These are phyloP conservation scores for Austropuccinia psidii DNA, from an alignment of 1,284 basidiomycete species.

Conservation along the genomic window DNA sequence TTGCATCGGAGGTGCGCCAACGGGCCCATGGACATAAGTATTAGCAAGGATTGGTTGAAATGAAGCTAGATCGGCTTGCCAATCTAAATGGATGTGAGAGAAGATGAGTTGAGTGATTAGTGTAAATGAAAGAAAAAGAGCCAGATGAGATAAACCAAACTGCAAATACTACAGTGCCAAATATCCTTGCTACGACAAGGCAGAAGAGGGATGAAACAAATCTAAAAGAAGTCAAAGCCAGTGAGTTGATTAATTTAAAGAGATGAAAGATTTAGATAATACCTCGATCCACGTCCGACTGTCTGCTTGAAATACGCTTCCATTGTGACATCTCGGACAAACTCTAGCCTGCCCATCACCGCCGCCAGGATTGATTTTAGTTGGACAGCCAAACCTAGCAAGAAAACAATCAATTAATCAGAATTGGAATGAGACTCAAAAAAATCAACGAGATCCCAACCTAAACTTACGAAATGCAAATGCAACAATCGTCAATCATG, in stretches of 20 bases:
- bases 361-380: slow-evolving; percentile 6
- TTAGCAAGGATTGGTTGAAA: slow-evolving; percentile 26
- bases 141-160: background rate
- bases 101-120: background rate
- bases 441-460: background rate
- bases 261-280: background rate
- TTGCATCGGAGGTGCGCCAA: background rate
- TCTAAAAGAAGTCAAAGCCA: background rate
- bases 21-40: background rate
- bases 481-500: slow-evolving; percentile 1
- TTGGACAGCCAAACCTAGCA: slow-evolving; percentile 21
- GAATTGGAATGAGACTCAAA: background rate
- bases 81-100: background rate
- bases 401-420: background rate
- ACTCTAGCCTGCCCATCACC: background rate
- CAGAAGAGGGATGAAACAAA: slow-evolving; percentile 17
- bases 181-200: slow-evolving; percentile 6
- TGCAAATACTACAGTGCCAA: slow-evolving; percentile 34
- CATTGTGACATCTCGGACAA: slow-evolving; percentile 27
- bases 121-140: background rate
- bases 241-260: background rate
- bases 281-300: slow-evolving; percentile 30
- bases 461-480: slow-evolving; percentile 26
- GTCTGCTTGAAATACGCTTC: background rate
- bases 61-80: slow-evolving; percentile 5